A percentile compares a stretch with the other conserved stretches of the same genome.
phyloP scores from a whole-genome alignment of 73 alveolate species.

The Tetrahymena thermophila region DNA sequence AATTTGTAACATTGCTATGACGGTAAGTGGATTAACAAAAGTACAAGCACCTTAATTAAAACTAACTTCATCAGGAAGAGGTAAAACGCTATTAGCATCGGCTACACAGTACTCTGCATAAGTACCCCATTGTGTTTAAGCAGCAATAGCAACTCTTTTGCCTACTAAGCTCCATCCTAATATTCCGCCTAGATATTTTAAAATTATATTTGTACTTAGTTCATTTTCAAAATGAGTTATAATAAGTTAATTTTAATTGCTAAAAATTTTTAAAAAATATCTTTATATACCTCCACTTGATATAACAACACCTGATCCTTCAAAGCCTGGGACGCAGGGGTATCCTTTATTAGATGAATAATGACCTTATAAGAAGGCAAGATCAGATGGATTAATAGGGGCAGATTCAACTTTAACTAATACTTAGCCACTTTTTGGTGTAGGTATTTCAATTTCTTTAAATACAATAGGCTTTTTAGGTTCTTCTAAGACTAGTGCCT shows the following conservation, averaged over 20 bases:
- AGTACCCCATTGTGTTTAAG: conserved; percentile 36
- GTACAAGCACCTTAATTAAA: conserved; percentile 38
- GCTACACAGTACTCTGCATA: conserved; percentile 53
- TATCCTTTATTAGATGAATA: conserved; percentile 23
- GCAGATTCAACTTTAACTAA: conserved; percentile 56
- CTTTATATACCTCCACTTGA: background rate
- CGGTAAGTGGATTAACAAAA: conserved; percentile 67
- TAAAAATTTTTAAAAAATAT: background rate
- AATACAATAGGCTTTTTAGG: conserved; percentile 1
- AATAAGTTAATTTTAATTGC: background rate
- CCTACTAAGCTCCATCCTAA: conserved; percentile 41
- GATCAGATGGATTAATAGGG: conserved; percentile 70
- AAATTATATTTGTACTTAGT: conserved; percentile 12
- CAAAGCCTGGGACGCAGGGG: conserved; percentile 66
- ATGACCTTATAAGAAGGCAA: conserved; percentile 5
- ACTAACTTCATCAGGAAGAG: conserved; percentile 42
- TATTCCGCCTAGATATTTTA: conserved; percentile 36
- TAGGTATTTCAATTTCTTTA: conserved; percentile 40
- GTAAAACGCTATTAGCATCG: conserved; percentile 25
- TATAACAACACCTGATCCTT: conserved; percentile 47
- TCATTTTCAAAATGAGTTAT: background rate
- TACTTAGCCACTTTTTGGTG: conserved; percentile 46
- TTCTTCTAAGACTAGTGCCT: conserved; percentile 16
- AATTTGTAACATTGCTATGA: conserved; percentile 27
- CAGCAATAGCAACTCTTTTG: conserved; percentile 49